phyloP scores from a whole-genome alignment of 140 eudicot genomes.

The Bidens hawaiensis region DNA sequence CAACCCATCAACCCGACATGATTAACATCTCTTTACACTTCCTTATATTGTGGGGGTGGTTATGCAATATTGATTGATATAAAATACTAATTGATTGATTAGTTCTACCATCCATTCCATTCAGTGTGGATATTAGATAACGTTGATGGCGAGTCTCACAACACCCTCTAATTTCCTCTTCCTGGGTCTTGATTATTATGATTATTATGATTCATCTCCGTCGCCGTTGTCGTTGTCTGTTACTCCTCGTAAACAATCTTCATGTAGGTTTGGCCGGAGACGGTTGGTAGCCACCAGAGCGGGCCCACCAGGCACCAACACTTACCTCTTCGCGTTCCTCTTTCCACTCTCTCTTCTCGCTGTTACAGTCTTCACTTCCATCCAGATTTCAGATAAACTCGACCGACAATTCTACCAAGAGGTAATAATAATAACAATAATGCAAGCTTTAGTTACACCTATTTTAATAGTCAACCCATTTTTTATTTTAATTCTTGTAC shows the following conservation, averaged over 20 bases:
- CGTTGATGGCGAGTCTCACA: constrained; percentile 22
- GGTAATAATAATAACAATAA: no score
- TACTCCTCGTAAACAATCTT: no score
- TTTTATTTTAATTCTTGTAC: no score
- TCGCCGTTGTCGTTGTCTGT: no score
- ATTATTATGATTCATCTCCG: not conserved
- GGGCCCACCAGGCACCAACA: constrained; percentile 54
- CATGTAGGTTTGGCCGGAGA: no score
- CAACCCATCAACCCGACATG: no score
- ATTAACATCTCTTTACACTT: no score
- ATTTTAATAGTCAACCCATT: no score
- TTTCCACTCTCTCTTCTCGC: constrained; percentile 81
- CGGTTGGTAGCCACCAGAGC: constrained; percentile 48
- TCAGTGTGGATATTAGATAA: constrained; percentile 19
- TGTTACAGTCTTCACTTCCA: constrained; percentile 56
- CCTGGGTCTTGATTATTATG: constrained; percentile 22
- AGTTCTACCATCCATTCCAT: not conserved
- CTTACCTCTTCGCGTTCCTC: constrained; percentile 67
- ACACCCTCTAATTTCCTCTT: constrained; percentile 8
- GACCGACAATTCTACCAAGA: constrained; percentile 73
- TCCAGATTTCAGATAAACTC: constrained; percentile 63
- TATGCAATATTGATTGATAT: no score
- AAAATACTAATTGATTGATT: no score
- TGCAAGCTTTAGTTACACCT: no score
- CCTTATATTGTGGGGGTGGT: no score